Base-by-base conservation (phyloP, 352 stramenopile species). In the Pythium sp. region DNA sequence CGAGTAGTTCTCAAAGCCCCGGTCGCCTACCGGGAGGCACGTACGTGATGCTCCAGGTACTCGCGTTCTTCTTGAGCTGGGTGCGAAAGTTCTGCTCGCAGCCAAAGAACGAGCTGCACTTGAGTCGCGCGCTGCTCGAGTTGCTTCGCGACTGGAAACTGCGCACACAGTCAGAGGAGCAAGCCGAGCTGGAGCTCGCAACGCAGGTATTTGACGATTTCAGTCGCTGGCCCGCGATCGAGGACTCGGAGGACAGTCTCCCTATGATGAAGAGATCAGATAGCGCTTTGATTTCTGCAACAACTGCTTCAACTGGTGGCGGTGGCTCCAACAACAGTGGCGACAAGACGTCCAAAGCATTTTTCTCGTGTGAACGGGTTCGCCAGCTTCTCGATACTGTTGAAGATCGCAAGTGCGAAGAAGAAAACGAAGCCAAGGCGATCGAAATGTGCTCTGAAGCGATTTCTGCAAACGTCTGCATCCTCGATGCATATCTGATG, bases 31-130 rank as follows among this genome's bases (percentile, higher is more conserved):
- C 76, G 20, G 74, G 63, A 8, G 71, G 65, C 0, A 79, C 77
- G 28, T 69, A 67, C n/a, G 68, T 77, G 32, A 41, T 80, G 55
- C 70, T 84, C 3, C 77, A 84, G 54, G 57, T 84, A 2, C 62
- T 84, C 22, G 77, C 77, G 28, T 81, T 81, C 46, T 84, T 76
- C 68, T 49, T 84, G 26, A 84, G 77, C 62, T 84, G 74, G 77
- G 68, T 84, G 30, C 77, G 77, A 32, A 84, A 81, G 55, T 64
- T 81, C 38, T 78, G 81, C 70, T 73, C 72, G 2, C 36, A 67
- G 38, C 64, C 64, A 26, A 65, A 71, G 18, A 72, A 76, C 41
- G 77, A 81, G 30, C 66, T 84, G 14, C 77, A 74, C 0, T 64
- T 84, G 24, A 80, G 74, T 59, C 54, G 51, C 0, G 77, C 74